phyloP scores from a whole-genome alignment of 352 stramenopile species.

The Globisporangium uncinulatum region DNA sequence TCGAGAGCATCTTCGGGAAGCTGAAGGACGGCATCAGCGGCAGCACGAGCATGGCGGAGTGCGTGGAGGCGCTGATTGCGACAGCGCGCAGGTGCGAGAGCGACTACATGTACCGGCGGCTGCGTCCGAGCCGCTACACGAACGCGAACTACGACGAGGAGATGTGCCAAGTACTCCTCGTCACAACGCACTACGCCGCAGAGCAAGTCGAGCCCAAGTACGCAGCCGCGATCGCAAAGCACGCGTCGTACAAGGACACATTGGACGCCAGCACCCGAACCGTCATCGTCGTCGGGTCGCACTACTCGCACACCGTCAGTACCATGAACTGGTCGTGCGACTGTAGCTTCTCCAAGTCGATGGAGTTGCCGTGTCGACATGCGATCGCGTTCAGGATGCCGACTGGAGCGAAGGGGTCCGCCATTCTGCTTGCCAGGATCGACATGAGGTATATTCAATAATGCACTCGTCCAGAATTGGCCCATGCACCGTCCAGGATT shows the following conservation, averaged over 20 bases:
- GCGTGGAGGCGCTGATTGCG: neutral
- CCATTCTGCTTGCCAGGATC: neutral
- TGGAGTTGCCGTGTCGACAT: neutral
- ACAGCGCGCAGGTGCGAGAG: neutral
- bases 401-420: neutral
- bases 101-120: neutral
- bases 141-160: neutral
- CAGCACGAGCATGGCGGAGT: neutral
- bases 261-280: neutral
- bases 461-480: neutral
- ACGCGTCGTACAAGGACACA: neutral
- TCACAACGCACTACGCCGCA: neutral
- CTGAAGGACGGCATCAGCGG: neutral
- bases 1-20: neutral
- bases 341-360: neutral
- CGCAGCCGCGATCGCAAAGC: neutral
- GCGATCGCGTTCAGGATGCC: neutral
- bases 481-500: neutral
- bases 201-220: neutral
- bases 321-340: neutral
- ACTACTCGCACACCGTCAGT: neutral
- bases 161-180: neutral
- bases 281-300: neutral
- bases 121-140: neutral
- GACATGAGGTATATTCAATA: neutral